A percentile compares a stretch with the other conserved stretches of the same genome.
These are phyloP conservation scores for Thelephora aurantiotincta DNA, from an alignment of 768 basidiomycete genomes.

Conservation along the genomic window DNA sequence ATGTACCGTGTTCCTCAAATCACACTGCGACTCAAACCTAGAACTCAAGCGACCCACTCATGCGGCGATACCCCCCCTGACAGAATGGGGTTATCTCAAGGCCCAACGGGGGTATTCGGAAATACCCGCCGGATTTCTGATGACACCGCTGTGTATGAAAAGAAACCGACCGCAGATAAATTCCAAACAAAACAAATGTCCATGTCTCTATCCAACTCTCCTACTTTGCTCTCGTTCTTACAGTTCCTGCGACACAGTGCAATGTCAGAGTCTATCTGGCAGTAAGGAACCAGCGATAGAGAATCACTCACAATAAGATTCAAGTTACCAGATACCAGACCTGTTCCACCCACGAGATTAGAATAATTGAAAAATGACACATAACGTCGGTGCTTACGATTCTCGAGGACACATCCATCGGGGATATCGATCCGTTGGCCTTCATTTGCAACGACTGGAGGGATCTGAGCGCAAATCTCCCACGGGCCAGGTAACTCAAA, in stretches of 20 bases:
- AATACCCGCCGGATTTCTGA: no score
- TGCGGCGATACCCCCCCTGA: no score
- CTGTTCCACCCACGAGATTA: constrained; percentile 14
- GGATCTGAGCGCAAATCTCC: background rate
- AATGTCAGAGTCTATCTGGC: background rate
- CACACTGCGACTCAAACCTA: no score
- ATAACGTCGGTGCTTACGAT: constrained; percentile 25
- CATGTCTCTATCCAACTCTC: no score
- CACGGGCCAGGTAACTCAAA: background rate
- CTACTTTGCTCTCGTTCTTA: background rate
- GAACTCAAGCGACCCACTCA: no score
- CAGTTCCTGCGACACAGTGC: background rate
- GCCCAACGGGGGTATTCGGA: no score
- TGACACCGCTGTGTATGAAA: no score
- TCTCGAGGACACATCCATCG: constrained; percentile 59
- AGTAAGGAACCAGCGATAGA: background rate
- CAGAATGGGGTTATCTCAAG: no score
- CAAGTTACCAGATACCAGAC: constrained; percentile 73
- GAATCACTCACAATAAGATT: constrained; percentile 49
- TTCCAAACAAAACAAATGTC: no score
- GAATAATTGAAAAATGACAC: constrained; percentile 5
- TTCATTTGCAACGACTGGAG: constrained; percentile 55
- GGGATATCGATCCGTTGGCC: constrained; percentile 64
- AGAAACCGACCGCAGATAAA: no score
- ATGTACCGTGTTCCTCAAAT: no score